Base-by-base conservation (phyloP, 352 stramenopile species). In the Phytophthora meadii region DNA sequence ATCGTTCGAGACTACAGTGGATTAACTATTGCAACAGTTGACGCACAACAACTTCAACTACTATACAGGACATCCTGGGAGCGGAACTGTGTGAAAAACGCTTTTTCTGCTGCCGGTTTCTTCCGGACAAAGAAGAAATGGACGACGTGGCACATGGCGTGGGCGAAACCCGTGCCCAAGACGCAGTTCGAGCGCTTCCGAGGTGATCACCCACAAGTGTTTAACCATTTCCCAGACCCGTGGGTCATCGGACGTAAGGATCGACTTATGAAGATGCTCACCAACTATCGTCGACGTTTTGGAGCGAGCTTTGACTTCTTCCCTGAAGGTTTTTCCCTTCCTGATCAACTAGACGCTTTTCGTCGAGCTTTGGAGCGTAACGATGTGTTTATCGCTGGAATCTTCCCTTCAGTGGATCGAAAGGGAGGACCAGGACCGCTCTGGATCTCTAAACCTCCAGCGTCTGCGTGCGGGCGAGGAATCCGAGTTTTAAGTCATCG, bases 41-140 rank as follows among this genome's bases (percentile, higher is more conserved):
- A 78, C 5, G 47, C 74, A 6, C 65, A 65, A 30, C 59, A 86
- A 14, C 68, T 80, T 2, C 60, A 60, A 34, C 59, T 92, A 10
- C 77, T 86, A 27, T 97, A 91, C 73, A 92, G 92, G 55, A 92
- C 85, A 3, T 89, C 95, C 37, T 98, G 92, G 92, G 92, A 97
- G 54, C 85, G 92, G 28, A 97, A 97, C 66, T 97, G 89, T 60
- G 86, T 98, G n/a, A 97, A 97, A 69, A 95, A 97, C 48, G 86
- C 90, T 0, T 97, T 98, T 48, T 80, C 78, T 8, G 74, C 77
- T 7, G 90, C 90, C 0, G 92, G 92, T 0, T 68, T 98, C 34
- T 63, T 65, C 2, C 84, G 89, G 15, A 87, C 81, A 10, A 74
- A 70, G 52, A 90, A 88, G 55, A 85, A 81, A 27, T 84, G 72